Evolutionary conservation across 768 basidiomycete genomes (phyloP).

Genomic region (Boletus rubroflammeus): DNA sequence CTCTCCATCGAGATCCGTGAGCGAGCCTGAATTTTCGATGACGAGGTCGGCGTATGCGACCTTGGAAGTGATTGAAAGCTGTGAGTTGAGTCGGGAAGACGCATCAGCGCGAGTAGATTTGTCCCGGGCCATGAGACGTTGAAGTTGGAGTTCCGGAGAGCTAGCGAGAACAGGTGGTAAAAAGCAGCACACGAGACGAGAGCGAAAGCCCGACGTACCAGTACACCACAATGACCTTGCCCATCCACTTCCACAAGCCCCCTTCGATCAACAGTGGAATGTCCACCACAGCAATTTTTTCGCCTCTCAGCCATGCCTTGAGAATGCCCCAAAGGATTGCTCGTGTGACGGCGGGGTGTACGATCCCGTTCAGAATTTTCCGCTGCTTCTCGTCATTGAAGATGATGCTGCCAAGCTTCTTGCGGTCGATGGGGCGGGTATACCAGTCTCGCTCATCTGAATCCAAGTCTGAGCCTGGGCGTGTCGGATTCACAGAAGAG

Average conservation of each 20-base stretch:
- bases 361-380: slow-evolving; percentile 72
- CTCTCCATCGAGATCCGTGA: slow-evolving; percentile 57
- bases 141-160: slow-evolving; percentile 78
- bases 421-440: slow-evolving; percentile 76
- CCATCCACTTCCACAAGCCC: slow-evolving; percentile 79
- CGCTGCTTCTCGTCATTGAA: slow-evolving; percentile 76
- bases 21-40: slow-evolving; percentile 83
- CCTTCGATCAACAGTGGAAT: slow-evolving; percentile 92
- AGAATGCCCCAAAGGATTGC: slow-evolving; percentile 72
- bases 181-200: not conserved
- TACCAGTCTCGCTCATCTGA: slow-evolving; percentile 6
- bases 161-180: slow-evolving; percentile 36
- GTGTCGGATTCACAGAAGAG: not conserved
- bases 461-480: not conserved
- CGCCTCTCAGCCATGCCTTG: slow-evolving; percentile 70
- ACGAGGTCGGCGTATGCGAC: slow-evolving; percentile 81
- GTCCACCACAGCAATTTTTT: slow-evolving; percentile 80
- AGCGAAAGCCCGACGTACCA: slow-evolving; percentile 52
- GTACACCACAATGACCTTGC: slow-evolving; percentile 82
- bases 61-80: slow-evolving; percentile 77
- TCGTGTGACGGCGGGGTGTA: slow-evolving; percentile 86
- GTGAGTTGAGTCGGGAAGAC: slow-evolving; percentile 67
- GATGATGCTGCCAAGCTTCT: slow-evolving; percentile 78
- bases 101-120: slow-evolving; percentile 64
- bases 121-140: slow-evolving; percentile 78